Evolutionary conservation across 129 eudicot species (phyloP).

Genomic region (Solidago caesia): DNA sequence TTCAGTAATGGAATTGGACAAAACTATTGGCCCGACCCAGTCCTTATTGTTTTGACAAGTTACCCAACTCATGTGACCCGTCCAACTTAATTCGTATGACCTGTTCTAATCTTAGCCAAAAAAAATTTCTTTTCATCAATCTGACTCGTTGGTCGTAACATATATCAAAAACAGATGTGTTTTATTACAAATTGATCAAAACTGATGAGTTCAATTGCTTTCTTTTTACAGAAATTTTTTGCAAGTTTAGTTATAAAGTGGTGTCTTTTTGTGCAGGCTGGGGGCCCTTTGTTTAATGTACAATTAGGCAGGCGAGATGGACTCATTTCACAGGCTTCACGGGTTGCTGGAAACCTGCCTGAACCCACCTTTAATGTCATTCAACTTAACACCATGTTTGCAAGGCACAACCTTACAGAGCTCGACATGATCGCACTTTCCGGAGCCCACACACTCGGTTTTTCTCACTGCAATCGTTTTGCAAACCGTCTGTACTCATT

Average conservation of each 20-base stretch:
- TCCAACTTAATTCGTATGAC: neutral
- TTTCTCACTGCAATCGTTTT: conserved; percentile 69
- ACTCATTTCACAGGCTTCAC: conserved; percentile 58
- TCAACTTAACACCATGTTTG: conserved; percentile 60
- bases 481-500: conserved; percentile 68
- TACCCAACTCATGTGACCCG: neutral
- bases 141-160: neutral
- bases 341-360: conserved; percentile 71
- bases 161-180: neutral
- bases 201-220: too few species aligned
- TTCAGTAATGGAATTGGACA: too few species aligned
- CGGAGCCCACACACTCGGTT: conserved; percentile 77
- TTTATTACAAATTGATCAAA: neutral
- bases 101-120: neutral
- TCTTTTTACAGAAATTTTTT: neutral
- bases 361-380: conserved; percentile 44
- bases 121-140: neutral
- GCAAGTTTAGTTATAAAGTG: neutral
- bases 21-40: neutral
- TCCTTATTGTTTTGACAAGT: neutral
- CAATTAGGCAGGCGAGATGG: conserved; percentile 87
- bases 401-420: conserved; percentile 47
- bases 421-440: conserved; percentile 81
- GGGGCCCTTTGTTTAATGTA: conserved; percentile 64
- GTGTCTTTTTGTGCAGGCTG: conserved; percentile 49